Base-by-base conservation (phyloP, 148 eudicot genomes). In the Vaccinium vitisidaea region DNA sequence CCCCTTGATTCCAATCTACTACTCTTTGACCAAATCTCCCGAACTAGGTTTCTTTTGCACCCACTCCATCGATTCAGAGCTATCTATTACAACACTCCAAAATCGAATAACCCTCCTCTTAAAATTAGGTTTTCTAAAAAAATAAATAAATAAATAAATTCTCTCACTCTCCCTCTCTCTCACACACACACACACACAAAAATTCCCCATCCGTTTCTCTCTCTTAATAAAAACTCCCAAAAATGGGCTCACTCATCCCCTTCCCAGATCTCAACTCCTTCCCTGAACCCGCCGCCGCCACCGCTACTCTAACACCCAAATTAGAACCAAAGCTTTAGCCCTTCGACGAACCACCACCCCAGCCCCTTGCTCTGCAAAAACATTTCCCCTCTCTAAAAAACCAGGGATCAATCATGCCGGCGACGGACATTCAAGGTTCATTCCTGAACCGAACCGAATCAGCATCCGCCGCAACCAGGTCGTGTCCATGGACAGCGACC, bases 401-500 rank as follows among this genome's bases (percentile, higher is more conserved):
- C 48, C 14, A 50, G 8, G 8, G 36, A 55, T 8, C 65, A 91
- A 92, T 77, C 88, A 83, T 88, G 94, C 85, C 86, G 83, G 83
- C 86, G 10, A 82, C 91, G 0, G 96, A 93, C n/a, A 92, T 88
- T 83, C 99, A 96, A 83, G 90, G 92, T 0, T 91, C 96, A 10
- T 94, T 96, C 94, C 88, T 96, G 32, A 30, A 30, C 32, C 32
- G 39, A 92, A 91, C 75, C 91, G 94, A 21, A 94, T 94, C 27
- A 94, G 98, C 87, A 92, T 92, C 84, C 98, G 98, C 0, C 93
- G 98, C 2, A 94, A 93, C 88, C 98, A 96, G 82, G 92, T 94
- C 5, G 92, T 86, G 1, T 87, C 94, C 1, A 89, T 90, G 91
- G 98, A 95, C 21, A 84, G 78, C 27, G 98, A 95, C 6, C 83